Evolutionary conservation across 495 filamentous ascomycete species (phyloP), one percentile per base, ranked within the genome.

Genomic region (Clavariopsis aquatica): DNA sequence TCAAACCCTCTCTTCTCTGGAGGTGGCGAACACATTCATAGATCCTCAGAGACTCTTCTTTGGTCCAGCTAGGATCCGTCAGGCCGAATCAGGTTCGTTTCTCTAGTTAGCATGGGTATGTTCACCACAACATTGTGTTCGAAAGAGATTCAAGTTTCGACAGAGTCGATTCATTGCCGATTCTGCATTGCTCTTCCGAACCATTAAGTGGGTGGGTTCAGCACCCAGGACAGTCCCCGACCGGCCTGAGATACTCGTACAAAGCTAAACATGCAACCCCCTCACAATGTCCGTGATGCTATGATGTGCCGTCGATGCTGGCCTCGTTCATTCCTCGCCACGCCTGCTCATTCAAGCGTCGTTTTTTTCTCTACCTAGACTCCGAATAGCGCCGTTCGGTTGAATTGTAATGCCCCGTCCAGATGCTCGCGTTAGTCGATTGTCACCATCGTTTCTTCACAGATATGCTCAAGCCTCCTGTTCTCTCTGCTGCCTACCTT

Each of bases 401-500:
- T n/a, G n/a, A n/a, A 10, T 10, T 43, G 12, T 43, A 43, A 17
- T 43, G n/a, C 38, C 38, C 38, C 13, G 38, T 43, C 38, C n/a
- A 43, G 38, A 49, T 27, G 47, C 47, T 23, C 47, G 47, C 47
- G 26, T 49, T 49, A 49, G 47, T 49, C 47, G 26, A 23, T 27
- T 15, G 20, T 24, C 6, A 49, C 47, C 5, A 22, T 9, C 47
- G 26, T 23, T 15, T 23, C 24, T 49, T 49, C 17, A 49, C 6
- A 23, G 38, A 52, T 8, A 23, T 29, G 26, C 31, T 65, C 62
- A 65, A 20, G 62, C 62, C 31, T 65, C 62, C 34, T 60, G 46
- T 34, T n/a, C 27, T 28, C 49, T 57, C 19, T 61, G 57, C 45
- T 66, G 64, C 49, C 64, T 52, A 51, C 64, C 64, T 46, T 52